A percentile compares a stretch with the other conserved stretches of the same genome.
Conservation (phyloP, 2,329 filamentous ascomycete species). For the Pyrenophora tritici-repentis region DNA sequence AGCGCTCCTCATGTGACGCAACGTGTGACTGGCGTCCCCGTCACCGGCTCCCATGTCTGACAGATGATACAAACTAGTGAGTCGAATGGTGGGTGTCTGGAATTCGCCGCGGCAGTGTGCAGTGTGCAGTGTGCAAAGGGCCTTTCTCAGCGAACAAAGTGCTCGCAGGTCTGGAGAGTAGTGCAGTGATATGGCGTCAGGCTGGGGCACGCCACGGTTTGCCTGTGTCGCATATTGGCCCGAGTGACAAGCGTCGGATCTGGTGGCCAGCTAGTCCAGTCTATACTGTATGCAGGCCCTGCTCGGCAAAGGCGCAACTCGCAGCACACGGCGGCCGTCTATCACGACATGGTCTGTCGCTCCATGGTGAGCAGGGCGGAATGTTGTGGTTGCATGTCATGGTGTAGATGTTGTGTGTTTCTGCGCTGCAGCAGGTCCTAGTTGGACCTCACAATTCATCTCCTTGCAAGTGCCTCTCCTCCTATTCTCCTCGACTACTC, state of each 20-base stretch:
- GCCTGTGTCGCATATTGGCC: constrained; percentile 35
- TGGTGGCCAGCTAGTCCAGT: constrained; percentile 21
- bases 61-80: constrained; percentile 1
- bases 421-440: too few species aligned
- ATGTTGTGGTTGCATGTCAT: too few species aligned
- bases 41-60: neutral
- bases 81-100: neutral
- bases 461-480: neutral
- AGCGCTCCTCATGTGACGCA: constrained; percentile 24
- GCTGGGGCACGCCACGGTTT: constrained; percentile 16
- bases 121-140: too few species aligned
- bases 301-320: constrained; percentile 29
- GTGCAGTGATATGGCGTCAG: constrained; percentile 31
- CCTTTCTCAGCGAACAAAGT: constrained; percentile 1
- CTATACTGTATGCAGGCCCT: constrained; percentile 19
- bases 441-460: too few species aligned
- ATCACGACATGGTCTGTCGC: constrained; percentile 7
- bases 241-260: constrained; percentile 28
- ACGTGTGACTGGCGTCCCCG: constrained; percentile 11
- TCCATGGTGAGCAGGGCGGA: neutral
- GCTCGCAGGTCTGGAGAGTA: constrained; percentile 11
- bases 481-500: neutral
- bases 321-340: constrained; percentile 12
- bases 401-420: too few species aligned
- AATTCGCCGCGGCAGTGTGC: neutral